Conservation (phyloP, 179 eudicot species). For the Spinacia oleracea region DNA sequence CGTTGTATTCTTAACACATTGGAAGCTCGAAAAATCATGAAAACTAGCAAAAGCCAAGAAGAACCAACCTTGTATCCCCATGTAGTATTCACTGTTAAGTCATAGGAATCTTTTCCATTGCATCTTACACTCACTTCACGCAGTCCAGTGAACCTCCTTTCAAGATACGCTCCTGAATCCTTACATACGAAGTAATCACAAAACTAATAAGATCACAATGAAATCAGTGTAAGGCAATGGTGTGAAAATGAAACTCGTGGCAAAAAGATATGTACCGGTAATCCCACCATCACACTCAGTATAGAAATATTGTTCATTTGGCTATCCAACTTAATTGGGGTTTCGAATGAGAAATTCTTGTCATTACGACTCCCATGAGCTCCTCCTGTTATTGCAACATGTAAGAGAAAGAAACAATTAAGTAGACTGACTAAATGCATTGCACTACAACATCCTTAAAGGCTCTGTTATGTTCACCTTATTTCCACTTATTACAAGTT, state of each 20-base stretch:
- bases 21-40: not conserved
- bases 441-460: not conserved
- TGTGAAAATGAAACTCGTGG: slow-evolving; percentile 10
- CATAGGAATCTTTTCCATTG: slow-evolving; percentile 23
- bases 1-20: not conserved
- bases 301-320: slow-evolving; percentile 62
- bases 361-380: slow-evolving; percentile 57
- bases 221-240: slow-evolving; percentile 12
- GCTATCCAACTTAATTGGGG: slow-evolving; percentile 35
- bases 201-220: not conserved
- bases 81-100: slow-evolving; percentile 41
- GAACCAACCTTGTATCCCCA: slow-evolving; percentile 83
- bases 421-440: not conserved
- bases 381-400: slow-evolving; percentile 37
- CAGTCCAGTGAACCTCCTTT: slow-evolving; percentile 56
- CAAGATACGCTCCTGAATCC: slow-evolving; percentile 90
- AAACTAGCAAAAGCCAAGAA: not conserved
- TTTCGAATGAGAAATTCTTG: slow-evolving; percentile 41
- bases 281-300: slow-evolving; percentile 76
- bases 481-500: too few species aligned
- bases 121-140: slow-evolving; percentile 40
- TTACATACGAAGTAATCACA: slow-evolving; percentile 22
- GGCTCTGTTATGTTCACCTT: too few species aligned
- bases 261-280: slow-evolving; percentile 60
- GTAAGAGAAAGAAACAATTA: not conserved